phyloP scores from a whole-genome alignment of 208 protist species.

The Trypanosoma avium region DNA sequence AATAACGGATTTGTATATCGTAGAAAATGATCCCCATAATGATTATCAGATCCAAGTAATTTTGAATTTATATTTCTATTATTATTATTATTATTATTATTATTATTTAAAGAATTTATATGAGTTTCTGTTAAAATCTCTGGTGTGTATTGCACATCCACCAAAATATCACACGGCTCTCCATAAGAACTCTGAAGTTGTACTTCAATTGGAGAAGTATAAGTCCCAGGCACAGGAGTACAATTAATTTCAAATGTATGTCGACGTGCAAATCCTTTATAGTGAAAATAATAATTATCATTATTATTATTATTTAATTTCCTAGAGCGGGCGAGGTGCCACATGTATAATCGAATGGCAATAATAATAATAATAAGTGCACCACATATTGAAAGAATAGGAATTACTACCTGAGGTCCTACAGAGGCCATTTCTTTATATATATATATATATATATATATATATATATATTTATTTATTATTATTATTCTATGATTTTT shows the following conservation, averaged over 20 bases:
- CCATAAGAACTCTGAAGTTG: conserved; percentile 23
- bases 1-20: conserved; percentile 57
- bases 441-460: background rate
- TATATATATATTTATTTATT: conserved; percentile 7
- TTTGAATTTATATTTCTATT: no score
- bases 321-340: background rate
- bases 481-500: no score
- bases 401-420: conserved; percentile 43
- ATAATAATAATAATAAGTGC: conserved; percentile 50
- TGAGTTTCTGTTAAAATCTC: background rate
- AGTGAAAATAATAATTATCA: background rate
- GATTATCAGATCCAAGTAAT: conserved; percentile 54
- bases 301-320: no score
- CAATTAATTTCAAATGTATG: conserved; percentile 23
- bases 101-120: background rate
- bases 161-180: conserved; percentile 45
- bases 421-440: conserved; percentile 12
- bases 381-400: conserved; percentile 53
- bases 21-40: conserved; percentile 52
- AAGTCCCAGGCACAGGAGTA: conserved; percentile 26
- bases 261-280: conserved; percentile 28
- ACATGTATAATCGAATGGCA: conserved; percentile 30
- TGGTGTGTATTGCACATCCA: conserved; percentile 32
- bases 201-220: conserved; percentile 29
- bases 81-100: background rate